Base-by-base conservation (phyloP, 2,329 filamentous ascomycete genomes). In the Aureobasidium vineae region DNA sequence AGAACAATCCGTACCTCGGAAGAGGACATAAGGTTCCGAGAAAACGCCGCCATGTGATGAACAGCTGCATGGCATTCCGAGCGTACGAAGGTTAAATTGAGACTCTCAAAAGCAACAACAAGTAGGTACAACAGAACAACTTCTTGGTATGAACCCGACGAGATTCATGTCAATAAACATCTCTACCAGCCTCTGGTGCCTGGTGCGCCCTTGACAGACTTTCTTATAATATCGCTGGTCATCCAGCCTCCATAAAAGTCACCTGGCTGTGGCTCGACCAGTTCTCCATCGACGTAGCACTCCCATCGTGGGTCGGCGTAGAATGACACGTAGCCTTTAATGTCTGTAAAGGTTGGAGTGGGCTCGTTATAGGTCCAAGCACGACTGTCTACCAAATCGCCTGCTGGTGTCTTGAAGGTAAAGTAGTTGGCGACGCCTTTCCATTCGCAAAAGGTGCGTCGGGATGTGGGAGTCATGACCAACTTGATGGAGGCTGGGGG, bases 201-300 rank as follows among this genome's bases (percentile, higher is more conserved):
- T 16, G 79, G 76, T 13, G 77, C 80, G 8, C 81, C 81, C 68
- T 83, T 83, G 36, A 82, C 75, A 57, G 69, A 77, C 40, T 73
- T 79, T 36, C 84, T 83, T 70, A 83, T 82, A 68, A 88, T 80
- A 66, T 88, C 85, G 68, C 80, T 82, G 57, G 85, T 87, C 68
- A 85, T 83, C 85, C 86, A 88, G 2, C 86, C 86, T 28, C 86
- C 86, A 74, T 87, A 88, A 69, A 87, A 88, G 70, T 88, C 85
- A 8, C 84, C 84, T 19, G 83, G 84, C 76, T 87, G 64, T 7
- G 64, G 53, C 73, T 83, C 78, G 23, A 87, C 86, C 71, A 79
- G 79, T 74, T 88, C 85, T 11, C 84, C 84, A 73, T 88, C 85
- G 5, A 87, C 85, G 73, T 80, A 85, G 71, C 85, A 88, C 67